Conservation (phyloP, 1,284 basidiomycete species). For the Neotropicomus parvogracilis region DNA sequence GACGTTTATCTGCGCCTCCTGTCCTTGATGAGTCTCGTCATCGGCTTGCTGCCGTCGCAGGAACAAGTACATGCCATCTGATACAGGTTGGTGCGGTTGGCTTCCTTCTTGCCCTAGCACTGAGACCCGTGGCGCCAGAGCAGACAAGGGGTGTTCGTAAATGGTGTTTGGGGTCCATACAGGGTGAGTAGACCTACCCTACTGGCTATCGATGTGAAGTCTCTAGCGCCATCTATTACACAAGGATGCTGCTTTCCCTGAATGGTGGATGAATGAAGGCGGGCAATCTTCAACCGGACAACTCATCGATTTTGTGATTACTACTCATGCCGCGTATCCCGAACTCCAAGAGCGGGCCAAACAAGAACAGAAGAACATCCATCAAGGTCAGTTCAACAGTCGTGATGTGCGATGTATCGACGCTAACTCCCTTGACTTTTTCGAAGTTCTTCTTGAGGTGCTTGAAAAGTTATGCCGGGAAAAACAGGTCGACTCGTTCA, state of each 20-base stretch:
- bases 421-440: neutral
- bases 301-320: conserved; percentile 93
- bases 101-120: neutral
- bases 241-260: conserved; percentile 83
- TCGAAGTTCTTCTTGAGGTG: conserved; percentile 66
- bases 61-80: conserved; percentile 94
- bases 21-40: conserved; percentile 73
- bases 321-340: conserved; percentile 83
- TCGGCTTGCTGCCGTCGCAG: conserved; percentile 89
- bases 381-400: conserved; percentile 42
- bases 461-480: conserved; percentile 68
- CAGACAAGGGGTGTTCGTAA: conserved; percentile 80
- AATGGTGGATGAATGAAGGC: conserved; percentile 99
- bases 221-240: neutral
- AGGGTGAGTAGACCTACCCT: conserved; percentile 43
- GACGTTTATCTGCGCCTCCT: conserved; percentile 50
- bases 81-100: conserved; percentile 57
- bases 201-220: neutral
- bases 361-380: conserved; percentile 53
- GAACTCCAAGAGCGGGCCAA: conserved; percentile 61
- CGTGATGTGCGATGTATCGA: too few relatives aligned
- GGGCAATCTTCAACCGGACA: conserved; percentile 99
- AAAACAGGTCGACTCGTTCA: conserved; percentile 55
- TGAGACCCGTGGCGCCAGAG: conserved; percentile 49
- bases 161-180: conserved; percentile 97